phyloP scores from a whole-genome alignment of 2,329 filamentous ascomycete genomes.

The Claviceps humidiphila region DNA sequence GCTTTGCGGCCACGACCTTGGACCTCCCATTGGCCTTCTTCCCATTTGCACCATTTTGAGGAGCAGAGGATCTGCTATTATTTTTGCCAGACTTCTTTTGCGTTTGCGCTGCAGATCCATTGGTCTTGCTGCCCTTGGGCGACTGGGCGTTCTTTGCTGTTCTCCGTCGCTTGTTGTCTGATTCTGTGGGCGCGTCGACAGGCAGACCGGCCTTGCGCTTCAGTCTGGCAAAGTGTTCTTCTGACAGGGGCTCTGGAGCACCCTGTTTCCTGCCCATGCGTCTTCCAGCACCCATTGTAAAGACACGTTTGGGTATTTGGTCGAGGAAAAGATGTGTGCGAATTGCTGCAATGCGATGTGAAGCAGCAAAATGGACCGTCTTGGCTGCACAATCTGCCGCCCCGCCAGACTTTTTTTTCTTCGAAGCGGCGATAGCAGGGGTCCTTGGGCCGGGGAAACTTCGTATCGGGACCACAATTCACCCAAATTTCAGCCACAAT shows the following conservation, averaged over 20 bases:
- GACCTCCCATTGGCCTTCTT: conserved; percentile 19
- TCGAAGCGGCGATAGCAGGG: conserved; percentile 11
- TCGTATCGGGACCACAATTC: conserved; percentile 14
- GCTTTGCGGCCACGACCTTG: conserved; percentile 7
- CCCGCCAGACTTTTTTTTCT: conserved; percentile 28
- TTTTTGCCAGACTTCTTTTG: conserved; percentile 17
- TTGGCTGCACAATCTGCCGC: conserved; percentile 8
- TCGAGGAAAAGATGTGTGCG: conserved; percentile 1
- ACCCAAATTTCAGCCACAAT: neutral
- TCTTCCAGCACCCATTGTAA: conserved; percentile 73
- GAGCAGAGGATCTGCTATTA: neutral
- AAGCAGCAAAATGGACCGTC: neutral
- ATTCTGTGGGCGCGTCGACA: conserved; percentile 43
- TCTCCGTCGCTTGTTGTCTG: conserved; percentile 10
- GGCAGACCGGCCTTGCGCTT: conserved; percentile 75
- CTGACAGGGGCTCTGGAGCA: conserved; percentile 67
- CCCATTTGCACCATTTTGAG: conserved; percentile 3
- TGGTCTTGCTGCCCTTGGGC: conserved; percentile 11
- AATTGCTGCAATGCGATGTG: neutral
- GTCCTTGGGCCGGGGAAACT: conserved; percentile 20
- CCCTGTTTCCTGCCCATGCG: conserved; percentile 89
- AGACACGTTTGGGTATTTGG: conserved; percentile 6
- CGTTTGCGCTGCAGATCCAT: conserved; percentile 2
- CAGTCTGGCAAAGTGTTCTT: conserved; percentile 60
- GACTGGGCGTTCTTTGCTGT: conserved; percentile 11